phyloP scores from a whole-genome alignment of 371 early-diverging fungal genomes.

The Coemansia sp. region DNA sequence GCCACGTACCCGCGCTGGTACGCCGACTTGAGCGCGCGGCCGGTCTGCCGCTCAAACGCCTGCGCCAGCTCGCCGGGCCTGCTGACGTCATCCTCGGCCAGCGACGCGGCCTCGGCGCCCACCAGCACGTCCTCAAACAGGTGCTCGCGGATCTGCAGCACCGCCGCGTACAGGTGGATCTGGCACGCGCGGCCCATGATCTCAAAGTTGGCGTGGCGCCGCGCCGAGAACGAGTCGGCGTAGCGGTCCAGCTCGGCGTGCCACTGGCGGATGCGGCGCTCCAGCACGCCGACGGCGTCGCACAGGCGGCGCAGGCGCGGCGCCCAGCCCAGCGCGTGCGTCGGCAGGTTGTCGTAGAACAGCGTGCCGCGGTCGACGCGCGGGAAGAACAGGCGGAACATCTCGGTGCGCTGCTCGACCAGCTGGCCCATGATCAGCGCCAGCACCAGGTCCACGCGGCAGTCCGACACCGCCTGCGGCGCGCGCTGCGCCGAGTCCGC shows the following conservation, averaged over 20 bases:
- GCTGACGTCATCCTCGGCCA: neutral
- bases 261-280: constrained; percentile 45
- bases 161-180: constrained; percentile 43
- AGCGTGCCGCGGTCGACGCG: constrained; percentile 46
- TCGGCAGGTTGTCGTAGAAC: constrained; percentile 49
- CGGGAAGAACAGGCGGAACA: constrained; percentile 49
- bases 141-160: constrained; percentile 48
- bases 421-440: constrained; percentile 47
- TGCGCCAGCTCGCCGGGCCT: constrained; percentile 14
- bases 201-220: constrained; percentile 45
- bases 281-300: constrained; percentile 25
- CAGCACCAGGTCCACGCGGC: constrained; percentile 41
- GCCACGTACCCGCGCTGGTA: constrained; percentile 45
- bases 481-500: constrained; percentile 25
- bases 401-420: constrained; percentile 43
- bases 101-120: constrained; percentile 5
- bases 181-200: constrained; percentile 41
- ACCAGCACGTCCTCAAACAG: constrained; percentile 42
- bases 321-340: constrained; percentile 36
- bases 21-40: constrained; percentile 16
- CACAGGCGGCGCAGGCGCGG: constrained; percentile 20
- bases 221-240: constrained; percentile 37
- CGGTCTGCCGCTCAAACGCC: constrained; percentile 31
- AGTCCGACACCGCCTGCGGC: constrained; percentile 23
- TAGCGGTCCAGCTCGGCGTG: constrained; percentile 40